Percentiles rank a stretch among this genome's conserved stretches.
phyloP scores from a whole-genome alignment of 768 basidiomycete genomes.

The Plicaturopsis crispa region DNA sequence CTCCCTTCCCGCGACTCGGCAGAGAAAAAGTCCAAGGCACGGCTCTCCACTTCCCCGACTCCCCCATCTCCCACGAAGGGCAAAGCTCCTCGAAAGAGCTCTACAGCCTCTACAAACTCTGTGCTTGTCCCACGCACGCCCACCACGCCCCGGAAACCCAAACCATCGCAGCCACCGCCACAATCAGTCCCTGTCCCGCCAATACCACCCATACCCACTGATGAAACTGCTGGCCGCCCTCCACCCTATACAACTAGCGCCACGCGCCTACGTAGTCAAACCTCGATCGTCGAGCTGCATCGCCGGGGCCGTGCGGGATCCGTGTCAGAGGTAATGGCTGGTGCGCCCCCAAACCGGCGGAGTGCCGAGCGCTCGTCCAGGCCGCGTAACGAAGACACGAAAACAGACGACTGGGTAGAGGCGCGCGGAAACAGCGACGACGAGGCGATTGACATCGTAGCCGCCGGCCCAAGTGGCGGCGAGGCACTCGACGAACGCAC shows the following conservation, averaged over 20 bases:
- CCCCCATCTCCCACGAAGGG: conserved; percentile 21
- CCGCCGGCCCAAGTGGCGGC: conserved; percentile 76
- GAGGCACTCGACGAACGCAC: conserved; percentile 81
- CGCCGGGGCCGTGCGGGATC: conserved; percentile 46
- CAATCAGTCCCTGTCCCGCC: conserved; percentile 13
- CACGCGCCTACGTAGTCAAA: conserved; percentile 29
- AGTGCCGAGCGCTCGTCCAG: conserved; percentile 26
- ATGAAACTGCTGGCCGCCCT: conserved; percentile 46
- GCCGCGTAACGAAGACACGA: conserved; percentile 38
- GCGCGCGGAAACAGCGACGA: conserved; percentile 61
- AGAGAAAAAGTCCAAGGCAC: conserved; percentile 43
- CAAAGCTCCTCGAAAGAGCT: conserved; percentile 32
- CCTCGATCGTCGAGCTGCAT: conserved; percentile 29
- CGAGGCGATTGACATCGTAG: conserved; percentile 77
- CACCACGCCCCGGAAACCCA: conserved; percentile 22
- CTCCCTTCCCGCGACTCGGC: conserved; percentile 29
- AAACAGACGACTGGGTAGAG: conserved; percentile 65
- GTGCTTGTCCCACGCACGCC: conserved; percentile 34
- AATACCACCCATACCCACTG: conserved; percentile 12
- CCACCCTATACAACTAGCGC: conserved; percentile 50
- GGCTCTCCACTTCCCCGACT: conserved; percentile 41
- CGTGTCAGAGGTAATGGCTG: conserved; percentile 51
- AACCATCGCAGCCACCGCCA: conserved; percentile 10
- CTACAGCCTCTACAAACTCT: conserved; percentile 23
- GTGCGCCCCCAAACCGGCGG: conserved; percentile 30